phyloP scores from a whole-genome alignment of 2,329 filamentous ascomycete genomes.

The Aspergillus arachidicola region DNA sequence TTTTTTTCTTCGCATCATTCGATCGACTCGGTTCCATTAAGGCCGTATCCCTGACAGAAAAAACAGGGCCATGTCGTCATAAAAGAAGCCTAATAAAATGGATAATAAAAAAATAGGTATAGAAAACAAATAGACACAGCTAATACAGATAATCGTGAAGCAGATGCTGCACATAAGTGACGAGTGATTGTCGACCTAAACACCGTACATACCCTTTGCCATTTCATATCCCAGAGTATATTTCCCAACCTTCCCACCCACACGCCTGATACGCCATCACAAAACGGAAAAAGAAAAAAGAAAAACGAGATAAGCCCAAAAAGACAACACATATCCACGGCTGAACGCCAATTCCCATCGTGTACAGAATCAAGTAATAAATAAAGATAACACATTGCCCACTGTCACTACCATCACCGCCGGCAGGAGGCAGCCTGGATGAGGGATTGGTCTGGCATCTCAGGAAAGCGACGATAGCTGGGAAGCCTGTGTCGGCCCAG shows the following conservation, averaged over 20 bases:
- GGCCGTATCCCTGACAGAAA: neutral
- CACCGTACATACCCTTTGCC: slow-evolving; percentile 17
- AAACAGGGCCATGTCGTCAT: slow-evolving; percentile 5
- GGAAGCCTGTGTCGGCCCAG: slow-evolving; percentile 29
- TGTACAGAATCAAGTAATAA: slow-evolving; percentile 19
- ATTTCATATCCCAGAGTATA: slow-evolving; percentile 11
- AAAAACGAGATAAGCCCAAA: slow-evolving; percentile 11
- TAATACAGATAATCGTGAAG: slow-evolving; percentile 30
- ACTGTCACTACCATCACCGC: neutral
- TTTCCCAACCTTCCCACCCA: neutral
- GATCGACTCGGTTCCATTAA: slow-evolving; percentile 7
- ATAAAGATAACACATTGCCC: slow-evolving; percentile 6
- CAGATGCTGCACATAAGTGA: slow-evolving; percentile 20
- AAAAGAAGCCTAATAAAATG: slow-evolving; percentile 10
- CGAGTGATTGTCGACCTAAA: slow-evolving; percentile 14
- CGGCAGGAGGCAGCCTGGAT: slow-evolving; percentile 6
- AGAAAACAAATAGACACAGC: slow-evolving; percentile 21
- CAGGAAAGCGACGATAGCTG: slow-evolving; percentile 32
- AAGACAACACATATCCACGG: slow-evolving; percentile 15
- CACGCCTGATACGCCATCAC: slow-evolving; percentile 2
- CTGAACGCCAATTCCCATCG: slow-evolving; percentile 29
- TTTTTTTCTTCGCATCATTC: slow-evolving; percentile 2
- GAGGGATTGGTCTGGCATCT: neutral
- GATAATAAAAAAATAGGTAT: slow-evolving; percentile 15
- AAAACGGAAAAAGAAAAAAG: slow-evolving; percentile 5